Evolutionary conservation across 306 rosid genomes (phyloP).

Genomic region (Citrullus amarus): DNA sequence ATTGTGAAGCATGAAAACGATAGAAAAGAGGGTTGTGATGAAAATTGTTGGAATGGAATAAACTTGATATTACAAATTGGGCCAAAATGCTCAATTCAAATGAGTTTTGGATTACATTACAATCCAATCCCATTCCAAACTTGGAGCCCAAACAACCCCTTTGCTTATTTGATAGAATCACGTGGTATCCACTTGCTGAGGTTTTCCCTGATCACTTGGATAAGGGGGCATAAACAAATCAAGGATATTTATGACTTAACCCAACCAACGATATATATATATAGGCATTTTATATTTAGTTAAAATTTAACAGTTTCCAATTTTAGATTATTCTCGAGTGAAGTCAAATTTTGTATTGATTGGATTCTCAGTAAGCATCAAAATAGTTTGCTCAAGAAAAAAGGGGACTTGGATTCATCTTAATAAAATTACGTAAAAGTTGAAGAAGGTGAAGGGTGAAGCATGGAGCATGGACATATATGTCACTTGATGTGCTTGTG

Average conservation of each 20-base stretch:
- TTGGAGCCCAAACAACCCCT: no score
- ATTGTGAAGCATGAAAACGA: no score
- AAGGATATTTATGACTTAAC: neutral
- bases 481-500: neutral
- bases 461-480: neutral
- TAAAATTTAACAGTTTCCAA: neutral
- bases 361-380: neutral
- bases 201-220: no score
- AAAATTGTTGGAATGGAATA: no score
- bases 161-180: neutral
- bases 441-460: neutral
- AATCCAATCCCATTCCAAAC: no score
- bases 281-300: neutral
- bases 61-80: no score
- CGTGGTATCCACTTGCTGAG: no score
- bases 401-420: neutral
- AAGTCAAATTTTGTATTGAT: neutral
- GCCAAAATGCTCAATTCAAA: no score
- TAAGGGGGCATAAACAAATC: neutral
- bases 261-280: neutral
- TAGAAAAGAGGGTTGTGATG: no score
- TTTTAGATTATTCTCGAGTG: neutral
- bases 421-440: neutral
- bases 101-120: no score
- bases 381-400: neutral